These are phyloP conservation scores for Talaromyces proteolyticus DNA, from an alignment of 495 filamentous ascomycete species.

Conservation along the genomic window DNA sequence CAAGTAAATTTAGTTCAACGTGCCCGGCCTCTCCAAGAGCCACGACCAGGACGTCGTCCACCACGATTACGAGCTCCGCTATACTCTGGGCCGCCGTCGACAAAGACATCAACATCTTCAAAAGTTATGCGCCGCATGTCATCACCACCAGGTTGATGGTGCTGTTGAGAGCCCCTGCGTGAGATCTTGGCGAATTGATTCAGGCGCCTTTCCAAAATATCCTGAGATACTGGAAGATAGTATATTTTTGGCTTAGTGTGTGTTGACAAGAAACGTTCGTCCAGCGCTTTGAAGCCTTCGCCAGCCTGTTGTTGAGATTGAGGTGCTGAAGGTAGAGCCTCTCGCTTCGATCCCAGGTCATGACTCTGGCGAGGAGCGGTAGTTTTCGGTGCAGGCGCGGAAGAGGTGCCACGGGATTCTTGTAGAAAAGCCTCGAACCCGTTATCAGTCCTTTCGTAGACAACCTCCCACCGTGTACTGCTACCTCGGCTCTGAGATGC, in stretches of 20 bases:
- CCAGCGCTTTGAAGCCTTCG: constrained; percentile 53
- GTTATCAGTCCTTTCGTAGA: constrained; percentile 56
- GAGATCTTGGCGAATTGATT: constrained; percentile 53
- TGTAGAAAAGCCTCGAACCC: constrained; percentile 50
- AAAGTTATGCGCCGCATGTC: constrained; percentile 74
- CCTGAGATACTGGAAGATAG: constrained; percentile 48
- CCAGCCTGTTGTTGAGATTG: constrained; percentile 11
- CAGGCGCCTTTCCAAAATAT: constrained; percentile 55
- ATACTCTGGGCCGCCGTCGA: constrained; percentile 70
- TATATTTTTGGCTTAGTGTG: constrained; percentile 65
- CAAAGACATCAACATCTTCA: constrained; percentile 61
- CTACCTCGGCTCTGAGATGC: constrained; percentile 38
- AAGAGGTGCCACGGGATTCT: constrained; percentile 24
- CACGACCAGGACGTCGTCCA: constrained; percentile 23
- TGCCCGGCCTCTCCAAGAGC: constrained; percentile 19
- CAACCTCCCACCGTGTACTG: constrained; percentile 64
- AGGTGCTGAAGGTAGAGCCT: not conserved
- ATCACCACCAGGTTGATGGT: constrained; percentile 44
- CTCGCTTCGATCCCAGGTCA: constrained; percentile 13
- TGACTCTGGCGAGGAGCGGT: constrained; percentile 16
- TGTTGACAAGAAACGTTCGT: constrained; percentile 58
- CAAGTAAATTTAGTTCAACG: too few relatives aligned
- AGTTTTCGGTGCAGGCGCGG: constrained; percentile 15
- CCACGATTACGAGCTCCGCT: constrained; percentile 22
- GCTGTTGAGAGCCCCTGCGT: constrained; percentile 36